Evolutionary conservation across 768 basidiomycete species (phyloP), one percentile per base, ranked within the genome.

Genomic region (Rhodotorula babjevae): DNA sequence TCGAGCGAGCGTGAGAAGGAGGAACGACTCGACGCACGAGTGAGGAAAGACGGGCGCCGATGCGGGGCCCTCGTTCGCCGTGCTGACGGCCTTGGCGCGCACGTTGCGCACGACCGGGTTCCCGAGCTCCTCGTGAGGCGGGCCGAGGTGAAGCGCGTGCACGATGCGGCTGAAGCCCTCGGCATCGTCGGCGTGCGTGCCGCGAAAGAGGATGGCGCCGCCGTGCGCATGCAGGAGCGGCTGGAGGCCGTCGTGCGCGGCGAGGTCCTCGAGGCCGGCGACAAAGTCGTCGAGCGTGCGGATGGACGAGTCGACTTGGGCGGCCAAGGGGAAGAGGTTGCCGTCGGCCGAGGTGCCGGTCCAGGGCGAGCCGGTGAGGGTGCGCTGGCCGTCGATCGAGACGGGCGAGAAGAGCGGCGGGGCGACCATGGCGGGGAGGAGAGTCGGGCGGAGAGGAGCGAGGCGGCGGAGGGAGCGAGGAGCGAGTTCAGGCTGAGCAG

Each of bases 121-220:
- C 27, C 69, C 64, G 52, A 60, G 50, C 57, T 68, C 67, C 16
- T 57, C 63, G 53, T 71, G 64, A 42, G 33, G 31, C 3, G 31
- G 61, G 21, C 64, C 64, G 3, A 71, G 40, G 23, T 57, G 59
- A 42, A 71, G 61, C 3, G 69, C 69, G 44, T 55, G 52, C 0
- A 61, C 69, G 53, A 65, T 44, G 4, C 53, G 31, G 10, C 31
- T 40, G 21, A 71, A 65, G 58, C 65, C 69, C 27, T 60, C 58
- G 1, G 69, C 58, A 10, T n/a, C 31, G 50, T 27, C 9, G 4
- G 59, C 69, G 15, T 58, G 69, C 42, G 63, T 55, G 23, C 53
- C 52, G 25, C 69, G 63, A 53, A 71, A 53, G 16, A 71, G 59
- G 52, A 71, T 36, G 4, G 69, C 69, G 3, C 69, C 69, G 14